Base-by-base conservation (phyloP, 2,329 filamentous ascomycete species). In the Trichoderma hamatum region DNA sequence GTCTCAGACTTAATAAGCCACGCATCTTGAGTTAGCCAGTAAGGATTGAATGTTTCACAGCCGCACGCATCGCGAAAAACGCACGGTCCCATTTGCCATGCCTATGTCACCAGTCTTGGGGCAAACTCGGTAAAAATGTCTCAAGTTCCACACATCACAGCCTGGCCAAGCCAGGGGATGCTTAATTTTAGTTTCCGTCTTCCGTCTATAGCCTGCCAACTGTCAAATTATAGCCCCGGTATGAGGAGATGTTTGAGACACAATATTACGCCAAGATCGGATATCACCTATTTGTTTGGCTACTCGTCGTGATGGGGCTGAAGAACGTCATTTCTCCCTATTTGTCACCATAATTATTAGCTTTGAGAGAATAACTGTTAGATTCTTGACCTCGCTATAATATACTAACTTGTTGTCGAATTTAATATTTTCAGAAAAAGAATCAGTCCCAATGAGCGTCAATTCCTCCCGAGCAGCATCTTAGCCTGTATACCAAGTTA, bases 21-120 rank as follows among this genome's bases (percentile, higher is more conserved):
- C 46, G 52, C 13, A 32, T 24, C 7, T 10, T 6, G 32, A 28
- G 24, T 19, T 16, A 34, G 19, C 2, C 30, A 49, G 7, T 11
- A 21, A 28, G 26, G n/a, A 49, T 16, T 13, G 6, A 55, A 19
- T 49, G 13, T 13, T 46, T 7, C 5, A 66, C 39, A 7, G 28
- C 5, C n/a, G 32, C 46, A 66, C 58, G 52, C 63, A 66, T 14
- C 9, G 49, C 63, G 52, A 66, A 58, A 58, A 58, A 66, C 7
- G 3, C 21, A 26, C 24, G 7, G 28, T 13, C 32, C 9, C 30
- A 56, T 5, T 56, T n/a, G 62, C 46, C 36, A 43, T 28, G 34
- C 1, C n/a, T 13, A 26, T 49, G 61, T 52, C 19, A 65, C 62
- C 9, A 10, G 5, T 13, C 36, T 26, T 1, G n/a, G 10, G 19